Conservation (phyloP, 164 flowering plant species). For the Annona cherimola region DNA sequence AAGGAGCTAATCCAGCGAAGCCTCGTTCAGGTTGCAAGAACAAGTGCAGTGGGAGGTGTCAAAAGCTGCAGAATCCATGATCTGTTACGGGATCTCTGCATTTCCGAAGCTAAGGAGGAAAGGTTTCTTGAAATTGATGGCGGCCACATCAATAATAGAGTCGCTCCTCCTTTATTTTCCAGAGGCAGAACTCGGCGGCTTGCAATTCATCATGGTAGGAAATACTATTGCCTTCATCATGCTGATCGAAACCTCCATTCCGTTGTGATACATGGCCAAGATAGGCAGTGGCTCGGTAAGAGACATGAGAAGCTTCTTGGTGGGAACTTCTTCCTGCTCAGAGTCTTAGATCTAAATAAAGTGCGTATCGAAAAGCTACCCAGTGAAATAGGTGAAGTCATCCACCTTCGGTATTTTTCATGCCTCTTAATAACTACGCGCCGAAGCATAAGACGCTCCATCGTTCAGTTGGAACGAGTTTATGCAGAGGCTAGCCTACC, state of each 20-base stretch:
- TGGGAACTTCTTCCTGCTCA: background rate
- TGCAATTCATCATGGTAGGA: background rate
- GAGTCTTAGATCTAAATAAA: background rate
- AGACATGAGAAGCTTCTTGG: background rate
- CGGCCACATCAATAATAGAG: background rate
- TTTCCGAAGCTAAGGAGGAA: background rate
- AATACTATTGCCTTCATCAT: background rate
- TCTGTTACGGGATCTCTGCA: background rate
- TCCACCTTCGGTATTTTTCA: background rate
- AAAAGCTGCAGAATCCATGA: background rate
- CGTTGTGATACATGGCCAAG: background rate
- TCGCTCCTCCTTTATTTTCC: too few relatives aligned
- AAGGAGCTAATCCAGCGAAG: slow-evolving; percentile 3
- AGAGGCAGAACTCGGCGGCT: background rate
- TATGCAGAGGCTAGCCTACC: background rate
- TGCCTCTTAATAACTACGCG: too few relatives aligned
- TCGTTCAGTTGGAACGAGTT: too few relatives aligned
- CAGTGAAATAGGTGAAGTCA: background rate
- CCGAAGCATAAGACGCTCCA: too few relatives aligned
- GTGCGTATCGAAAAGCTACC: background rate
- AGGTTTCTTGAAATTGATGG: too few relatives aligned
- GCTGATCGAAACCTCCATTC: background rate
- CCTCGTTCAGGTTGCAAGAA: background rate
- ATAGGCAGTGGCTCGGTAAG: background rate
- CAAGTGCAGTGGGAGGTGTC: background rate